Conservation (phyloP, 345 rosid genomes). For the Eucalyptus microcorys region DNA sequence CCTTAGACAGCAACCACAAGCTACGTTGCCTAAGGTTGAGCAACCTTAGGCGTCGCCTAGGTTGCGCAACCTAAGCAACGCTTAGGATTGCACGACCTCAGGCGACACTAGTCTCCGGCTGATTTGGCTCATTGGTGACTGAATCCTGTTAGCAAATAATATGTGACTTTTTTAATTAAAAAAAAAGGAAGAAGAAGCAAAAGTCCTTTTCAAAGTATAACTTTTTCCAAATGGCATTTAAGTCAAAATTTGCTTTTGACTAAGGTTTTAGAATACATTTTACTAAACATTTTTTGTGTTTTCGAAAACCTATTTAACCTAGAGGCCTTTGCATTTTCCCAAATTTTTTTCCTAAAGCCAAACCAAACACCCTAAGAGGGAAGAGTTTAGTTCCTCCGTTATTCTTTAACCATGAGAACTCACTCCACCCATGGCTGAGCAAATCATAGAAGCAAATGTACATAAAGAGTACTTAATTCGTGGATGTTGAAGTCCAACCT, state of each 20-base stretch:
- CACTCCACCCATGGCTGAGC: neutral
- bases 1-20: neutral
- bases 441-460: neutral
- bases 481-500: neutral
- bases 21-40: neutral
- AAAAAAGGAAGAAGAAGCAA: neutral
- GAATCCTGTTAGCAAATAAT: too few relatives aligned
- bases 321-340: neutral
- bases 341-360: too few relatives aligned
- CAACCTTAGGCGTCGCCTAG: neutral
- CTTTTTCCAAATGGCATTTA: neutral
- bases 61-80: neutral
- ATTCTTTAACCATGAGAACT: neutral
- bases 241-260: neutral
- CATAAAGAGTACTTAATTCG: neutral
- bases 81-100: neutral
- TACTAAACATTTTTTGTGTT: neutral
- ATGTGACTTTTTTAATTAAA: too few relatives aligned
- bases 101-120: rapidly evolving
- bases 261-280: neutral
- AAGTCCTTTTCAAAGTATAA: neutral
- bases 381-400: neutral
- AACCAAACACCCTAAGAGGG: neutral
- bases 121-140: neutral
- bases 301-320: neutral